A percentile compares a stretch with the other conserved stretches of the same genome.
Conservation (phyloP, 768 basidiomycete species). For the Leucogyrophana mollusca region DNA sequence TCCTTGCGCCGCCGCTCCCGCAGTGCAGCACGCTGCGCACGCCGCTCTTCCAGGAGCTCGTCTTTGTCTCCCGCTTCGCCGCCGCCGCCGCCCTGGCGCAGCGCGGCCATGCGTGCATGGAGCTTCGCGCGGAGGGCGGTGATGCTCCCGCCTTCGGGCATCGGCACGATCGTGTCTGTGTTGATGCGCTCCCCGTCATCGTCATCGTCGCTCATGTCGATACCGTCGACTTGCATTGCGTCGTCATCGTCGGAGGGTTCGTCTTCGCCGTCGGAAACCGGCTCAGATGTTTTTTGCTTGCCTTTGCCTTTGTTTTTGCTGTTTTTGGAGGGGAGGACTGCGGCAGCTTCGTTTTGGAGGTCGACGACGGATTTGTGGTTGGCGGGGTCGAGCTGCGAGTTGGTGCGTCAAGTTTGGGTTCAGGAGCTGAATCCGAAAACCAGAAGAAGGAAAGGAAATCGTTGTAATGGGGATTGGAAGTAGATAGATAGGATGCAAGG, state of each 20-base stretch:
- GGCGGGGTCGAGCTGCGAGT: slow-evolving; percentile 85
- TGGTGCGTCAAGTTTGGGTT: too few relatives aligned
- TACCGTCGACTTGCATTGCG: slow-evolving; percentile 28
- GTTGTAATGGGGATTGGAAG: too few relatives aligned
- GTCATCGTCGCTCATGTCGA: slow-evolving; percentile 28
- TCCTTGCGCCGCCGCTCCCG: slow-evolving; percentile 84
- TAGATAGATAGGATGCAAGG: neutral
- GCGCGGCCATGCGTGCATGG: slow-evolving; percentile 68
- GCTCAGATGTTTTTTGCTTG: slow-evolving; percentile 45
- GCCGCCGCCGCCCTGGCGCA: slow-evolving; percentile 47
- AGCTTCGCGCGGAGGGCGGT: slow-evolving; percentile 66
- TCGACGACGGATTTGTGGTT: slow-evolving; percentile 82
- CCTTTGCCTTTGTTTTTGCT: slow-evolving; percentile 32
- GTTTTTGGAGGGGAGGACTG: slow-evolving; percentile 22
- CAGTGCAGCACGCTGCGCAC: slow-evolving; percentile 75
- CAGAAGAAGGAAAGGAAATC: neutral
- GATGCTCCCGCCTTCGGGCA: slow-evolving; percentile 65
- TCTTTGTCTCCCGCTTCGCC: slow-evolving; percentile 66
- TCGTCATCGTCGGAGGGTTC: slow-evolving; percentile 22
- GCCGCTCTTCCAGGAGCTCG: slow-evolving; percentile 77
- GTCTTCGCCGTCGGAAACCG: slow-evolving; percentile 28
- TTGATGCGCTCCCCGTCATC: slow-evolving; percentile 39
- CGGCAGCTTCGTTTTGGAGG: slow-evolving; percentile 57
- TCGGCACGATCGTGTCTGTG: slow-evolving; percentile 59
- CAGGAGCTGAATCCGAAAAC: neutral